Percentiles rank a stretch among this genome's conserved stretches.
Conservation (phyloP, 805 yeast genomes). For the Yarrowia osloensis region DNA sequence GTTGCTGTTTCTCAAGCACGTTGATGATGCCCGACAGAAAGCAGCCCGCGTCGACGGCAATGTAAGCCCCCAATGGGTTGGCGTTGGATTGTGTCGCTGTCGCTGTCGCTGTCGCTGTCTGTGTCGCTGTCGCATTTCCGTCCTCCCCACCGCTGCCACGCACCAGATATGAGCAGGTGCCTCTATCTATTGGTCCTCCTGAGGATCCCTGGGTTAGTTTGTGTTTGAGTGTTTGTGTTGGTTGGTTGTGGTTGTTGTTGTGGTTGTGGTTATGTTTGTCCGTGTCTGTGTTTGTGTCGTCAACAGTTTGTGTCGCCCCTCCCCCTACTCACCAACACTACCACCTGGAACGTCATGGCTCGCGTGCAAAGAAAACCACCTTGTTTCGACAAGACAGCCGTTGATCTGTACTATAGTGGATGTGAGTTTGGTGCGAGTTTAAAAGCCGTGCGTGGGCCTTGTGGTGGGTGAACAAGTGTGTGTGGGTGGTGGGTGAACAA, state of each 20-base stretch:
- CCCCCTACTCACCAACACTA: slow-evolving; percentile 36
- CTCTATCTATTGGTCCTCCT: slow-evolving; percentile 81
- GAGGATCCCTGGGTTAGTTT: slow-evolving; percentile 56
- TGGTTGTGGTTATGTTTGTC: too few species aligned
- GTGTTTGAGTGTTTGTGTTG: neutral
- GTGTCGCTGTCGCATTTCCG: neutral
- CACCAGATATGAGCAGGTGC: slow-evolving; percentile 66
- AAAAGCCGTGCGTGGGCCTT: slow-evolving; percentile 26
- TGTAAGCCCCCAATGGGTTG: slow-evolving; percentile 39
- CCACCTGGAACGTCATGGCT: slow-evolving; percentile 36
- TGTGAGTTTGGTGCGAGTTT: slow-evolving; percentile 28
- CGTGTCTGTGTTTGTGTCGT: too few species aligned
- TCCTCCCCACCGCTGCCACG: slow-evolving; percentile 44
- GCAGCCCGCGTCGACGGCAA: slow-evolving; percentile 79
- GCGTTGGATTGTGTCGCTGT: neutral
- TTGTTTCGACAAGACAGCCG: neutral
- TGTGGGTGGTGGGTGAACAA: neutral
- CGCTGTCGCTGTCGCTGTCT: slow-evolving; percentile 33
- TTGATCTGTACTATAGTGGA: neutral
- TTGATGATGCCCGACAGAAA: slow-evolving; percentile 62
- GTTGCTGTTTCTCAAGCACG: slow-evolving; percentile 37
- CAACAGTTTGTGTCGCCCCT: too few species aligned
- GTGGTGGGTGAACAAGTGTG: too few species aligned
- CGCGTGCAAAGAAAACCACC: slow-evolving; percentile 24
- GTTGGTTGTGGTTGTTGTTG: too few species aligned